Evolutionary conservation across 2,329 filamentous ascomycete genomes (phyloP), one percentile per base, ranked within the genome.

Genomic region (Nothopassalora personata): DNA sequence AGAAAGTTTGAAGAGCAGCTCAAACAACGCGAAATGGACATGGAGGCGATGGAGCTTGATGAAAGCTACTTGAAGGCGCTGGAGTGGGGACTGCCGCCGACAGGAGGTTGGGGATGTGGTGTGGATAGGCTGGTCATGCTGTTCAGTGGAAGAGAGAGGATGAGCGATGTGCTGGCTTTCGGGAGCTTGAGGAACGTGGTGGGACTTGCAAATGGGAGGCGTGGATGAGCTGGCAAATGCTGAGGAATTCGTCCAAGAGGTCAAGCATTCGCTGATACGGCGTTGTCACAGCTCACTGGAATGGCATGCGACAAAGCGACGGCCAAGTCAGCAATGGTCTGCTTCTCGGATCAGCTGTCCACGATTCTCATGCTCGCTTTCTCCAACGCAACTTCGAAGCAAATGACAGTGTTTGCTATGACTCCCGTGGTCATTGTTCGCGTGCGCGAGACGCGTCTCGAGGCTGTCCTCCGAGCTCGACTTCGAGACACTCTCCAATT

Each of bases 31-130:
- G 74, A 73, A 58, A 77, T 74, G 1, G 78, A 79, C 77, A 15
- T 77, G 76, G 36, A 79, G 70, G 13, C 77, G 67, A 68, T 81
- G 73, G 68, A 73, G 52, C 71, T 87, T 9, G 91, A 97, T 69
- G 88, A 95, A 76, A 88, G 84, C 68, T 99, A 96, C 70, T 77
- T 97, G 50, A 83, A 87, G 66, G 90, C 90, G 4, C 75, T 99
- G 53, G 90, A 96, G 72, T 91, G 90, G 76, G 94, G 91, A 0
- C 77, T 99, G 60, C 94, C 94, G n/a, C 91, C 94, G 0, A 99
- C 94, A 0, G 94, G 93, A 0, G 94, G 94, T 4, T 99, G 94
- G 94, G 94, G 94, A 1, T 95, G 91, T 68, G 94, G 94, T 1
- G 79, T 99, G 46, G 94, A 99, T 75, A 81, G 94, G 55, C 78